A percentile compares a stretch with the other conserved stretches of the same genome.
Conservation (phyloP, 257 asterid species). For the Nicotiana noctiflora region DNA sequence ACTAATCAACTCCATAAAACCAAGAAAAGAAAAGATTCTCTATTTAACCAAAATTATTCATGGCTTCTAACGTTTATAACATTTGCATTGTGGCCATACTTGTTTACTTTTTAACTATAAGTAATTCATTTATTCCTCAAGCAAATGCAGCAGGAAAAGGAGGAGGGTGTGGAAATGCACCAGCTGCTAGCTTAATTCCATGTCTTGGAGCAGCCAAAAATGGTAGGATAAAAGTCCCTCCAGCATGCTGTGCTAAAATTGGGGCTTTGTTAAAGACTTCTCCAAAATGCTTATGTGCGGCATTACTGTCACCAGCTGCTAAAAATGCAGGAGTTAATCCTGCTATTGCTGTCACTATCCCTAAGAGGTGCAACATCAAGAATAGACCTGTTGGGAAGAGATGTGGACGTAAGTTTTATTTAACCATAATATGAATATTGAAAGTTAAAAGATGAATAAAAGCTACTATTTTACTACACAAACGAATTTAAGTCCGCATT, state of each 20-base stretch:
- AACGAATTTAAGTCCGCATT: no score
- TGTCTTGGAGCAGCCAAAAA: constrained; percentile 29
- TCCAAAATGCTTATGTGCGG: constrained; percentile 33
- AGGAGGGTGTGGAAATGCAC: constrained; percentile 23
- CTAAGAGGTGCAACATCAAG: constrained; percentile 33
- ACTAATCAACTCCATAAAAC: background rate
- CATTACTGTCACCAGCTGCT: constrained; percentile 32
- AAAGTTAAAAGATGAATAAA: no score
- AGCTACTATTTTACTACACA: no score
- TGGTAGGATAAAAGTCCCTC: constrained; percentile 10
- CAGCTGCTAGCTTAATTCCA: constrained; percentile 25
- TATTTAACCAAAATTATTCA: background rate
- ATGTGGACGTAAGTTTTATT: constrained; percentile 26
- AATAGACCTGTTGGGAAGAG: constrained; percentile 30
- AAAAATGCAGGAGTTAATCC: constrained; percentile 25
- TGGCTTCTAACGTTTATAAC: constrained; percentile 11
- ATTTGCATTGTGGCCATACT: constrained; percentile 2
- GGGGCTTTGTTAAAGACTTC: constrained; percentile 18
- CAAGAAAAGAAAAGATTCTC: background rate
- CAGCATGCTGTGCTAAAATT: constrained; percentile 25
- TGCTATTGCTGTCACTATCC: constrained; percentile 25
- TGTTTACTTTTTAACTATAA: constrained; percentile 15
- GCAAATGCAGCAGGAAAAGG: constrained; percentile 23
- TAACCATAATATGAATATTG: no score
- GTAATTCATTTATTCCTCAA: background rate